Percentiles rank a stretch among this genome's conserved stretches.
phyloP scores from a whole-genome alignment of 192 early-diverging fungal genomes.

The Coemansia sp. region DNA sequence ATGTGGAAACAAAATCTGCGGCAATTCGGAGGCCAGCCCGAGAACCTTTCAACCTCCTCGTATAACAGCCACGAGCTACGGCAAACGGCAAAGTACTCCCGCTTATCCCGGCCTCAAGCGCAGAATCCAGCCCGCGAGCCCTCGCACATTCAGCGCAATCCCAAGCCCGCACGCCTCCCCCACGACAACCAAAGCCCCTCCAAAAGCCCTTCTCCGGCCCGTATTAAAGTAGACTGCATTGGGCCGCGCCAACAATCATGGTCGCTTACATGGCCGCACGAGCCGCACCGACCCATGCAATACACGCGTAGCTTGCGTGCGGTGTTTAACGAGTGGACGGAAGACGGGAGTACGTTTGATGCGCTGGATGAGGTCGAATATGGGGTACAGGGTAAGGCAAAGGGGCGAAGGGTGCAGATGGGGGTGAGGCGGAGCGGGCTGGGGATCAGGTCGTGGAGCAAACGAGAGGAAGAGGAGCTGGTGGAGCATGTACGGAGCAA shows the following conservation, averaged over 20 bases:
- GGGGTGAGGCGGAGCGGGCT: neutral
- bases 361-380: neutral
- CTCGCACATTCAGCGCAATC: too few relatives aligned
- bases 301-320: neutral
- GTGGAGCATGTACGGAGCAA: conserved; percentile 1
- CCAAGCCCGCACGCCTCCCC: too few relatives aligned
- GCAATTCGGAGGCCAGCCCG: conserved; percentile 19
- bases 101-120: too few relatives aligned
- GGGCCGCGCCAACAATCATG: too few relatives aligned
- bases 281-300: neutral
- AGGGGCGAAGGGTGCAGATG: neutral
- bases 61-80: neutral
- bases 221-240: too few relatives aligned
- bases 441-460: conserved; percentile 18
- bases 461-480: conserved; percentile 16
- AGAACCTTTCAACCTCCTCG: conserved; percentile 5
- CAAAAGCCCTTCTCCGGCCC: too few relatives aligned
- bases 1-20: conserved; percentile 24
- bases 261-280: neutral
- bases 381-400: neutral
- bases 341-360: neutral
- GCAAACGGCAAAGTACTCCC: neutral
- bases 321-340: neutral
- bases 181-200: too few relatives aligned
- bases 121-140: too few relatives aligned